Evolutionary conservation across 352 stramenopile genomes (phyloP).

Genomic region (Pythium brassicae): DNA sequence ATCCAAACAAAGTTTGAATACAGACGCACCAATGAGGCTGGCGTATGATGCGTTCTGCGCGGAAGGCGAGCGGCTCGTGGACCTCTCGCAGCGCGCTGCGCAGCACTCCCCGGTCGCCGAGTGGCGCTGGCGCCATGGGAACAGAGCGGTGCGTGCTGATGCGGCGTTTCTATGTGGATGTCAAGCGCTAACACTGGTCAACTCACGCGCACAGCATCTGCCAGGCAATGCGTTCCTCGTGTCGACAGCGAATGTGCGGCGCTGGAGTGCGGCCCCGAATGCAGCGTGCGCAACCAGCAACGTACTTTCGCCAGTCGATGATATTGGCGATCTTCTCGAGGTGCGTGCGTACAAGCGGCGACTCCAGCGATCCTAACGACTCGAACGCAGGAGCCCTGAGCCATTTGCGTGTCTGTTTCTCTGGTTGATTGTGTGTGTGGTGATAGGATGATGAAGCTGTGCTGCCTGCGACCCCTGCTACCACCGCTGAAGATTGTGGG

Average conservation of each 20-base stretch:
- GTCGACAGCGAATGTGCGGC: conserved; percentile 35
- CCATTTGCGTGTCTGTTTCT: not conserved
- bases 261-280: conserved; percentile 1
- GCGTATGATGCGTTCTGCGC: conserved; percentile 45
- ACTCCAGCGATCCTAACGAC: not conserved
- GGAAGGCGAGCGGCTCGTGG: conserved; percentile 41
- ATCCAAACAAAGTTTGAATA: no score
- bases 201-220: conserved; percentile 43
- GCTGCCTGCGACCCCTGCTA: not conserved
- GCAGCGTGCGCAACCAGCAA: conserved; percentile 8
- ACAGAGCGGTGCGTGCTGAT: conserved; percentile 23
- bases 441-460: conserved; percentile 7
- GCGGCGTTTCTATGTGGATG: not conserved
- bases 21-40: conserved; percentile 22
- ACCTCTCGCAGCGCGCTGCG: conserved; percentile 26
- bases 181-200: not conserved
- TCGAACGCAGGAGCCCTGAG: not conserved
- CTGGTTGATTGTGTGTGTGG: not conserved
- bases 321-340: conserved; percentile 12
- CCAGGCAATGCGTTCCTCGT: conserved; percentile 64
- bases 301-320: not conserved
- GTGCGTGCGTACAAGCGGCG: conserved; percentile 1
- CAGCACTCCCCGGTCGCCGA: conserved; percentile 13
- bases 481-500: not conserved
- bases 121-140: conserved; percentile 63